Evolutionary conservation across 768 basidiomycete genomes (phyloP).

Genomic region (Lactarius hengduanensis): DNA sequence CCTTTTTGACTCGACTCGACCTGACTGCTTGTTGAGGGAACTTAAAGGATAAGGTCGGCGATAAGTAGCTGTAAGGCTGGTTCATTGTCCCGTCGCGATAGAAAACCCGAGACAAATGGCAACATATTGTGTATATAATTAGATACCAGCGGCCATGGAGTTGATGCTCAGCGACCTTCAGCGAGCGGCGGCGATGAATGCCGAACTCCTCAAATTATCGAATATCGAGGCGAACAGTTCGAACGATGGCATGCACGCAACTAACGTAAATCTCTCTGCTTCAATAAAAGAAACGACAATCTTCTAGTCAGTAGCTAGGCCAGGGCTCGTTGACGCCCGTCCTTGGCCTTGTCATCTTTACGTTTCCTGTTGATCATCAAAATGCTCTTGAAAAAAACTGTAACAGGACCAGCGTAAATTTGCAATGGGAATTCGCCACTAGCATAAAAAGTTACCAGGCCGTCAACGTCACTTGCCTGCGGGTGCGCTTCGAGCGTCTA

Average conservation of each 20-base stretch:
- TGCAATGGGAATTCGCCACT: not conserved
- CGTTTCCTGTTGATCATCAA: not conserved
- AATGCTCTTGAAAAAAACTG: not conserved
- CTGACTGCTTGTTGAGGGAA: not conserved
- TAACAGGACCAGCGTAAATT: conserved; percentile 1
- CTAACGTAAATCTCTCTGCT: not conserved
- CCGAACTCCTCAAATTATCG: not conserved
- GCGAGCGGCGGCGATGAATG: not conserved
- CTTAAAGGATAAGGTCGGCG: not conserved
- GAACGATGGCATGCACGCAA: not conserved
- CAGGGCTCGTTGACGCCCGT: not conserved
- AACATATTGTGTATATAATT: not conserved
- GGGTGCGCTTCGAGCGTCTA: not conserved
- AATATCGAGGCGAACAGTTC: not conserved
- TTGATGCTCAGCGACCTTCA: conserved; percentile 26
- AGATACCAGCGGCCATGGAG: conserved; percentile 21
- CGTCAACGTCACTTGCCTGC: not conserved
- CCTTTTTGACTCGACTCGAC: not conserved
- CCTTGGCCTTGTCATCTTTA: not conserved
- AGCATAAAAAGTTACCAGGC: not conserved
- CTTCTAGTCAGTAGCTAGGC: not conserved
- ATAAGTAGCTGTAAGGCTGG: not conserved
- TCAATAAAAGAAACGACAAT: not conserved
- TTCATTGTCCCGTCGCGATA: not conserved
- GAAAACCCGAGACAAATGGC: not conserved